Evolutionary conservation across 2,329 filamentous ascomycete species (phyloP).

Genomic region (Neonectria ditissima): DNA sequence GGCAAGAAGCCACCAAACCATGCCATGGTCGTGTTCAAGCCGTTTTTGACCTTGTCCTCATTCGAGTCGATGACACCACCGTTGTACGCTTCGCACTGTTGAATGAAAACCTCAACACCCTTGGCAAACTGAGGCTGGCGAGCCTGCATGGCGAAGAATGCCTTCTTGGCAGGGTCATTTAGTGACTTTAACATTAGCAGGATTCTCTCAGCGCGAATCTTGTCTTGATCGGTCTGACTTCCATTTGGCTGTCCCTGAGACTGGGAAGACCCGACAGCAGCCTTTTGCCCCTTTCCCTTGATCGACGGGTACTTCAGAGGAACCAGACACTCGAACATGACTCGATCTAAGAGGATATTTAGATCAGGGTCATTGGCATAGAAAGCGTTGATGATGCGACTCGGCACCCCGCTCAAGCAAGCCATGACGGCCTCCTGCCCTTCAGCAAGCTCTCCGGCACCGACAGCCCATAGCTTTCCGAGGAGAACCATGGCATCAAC

Average conservation of each 20-base stretch:
- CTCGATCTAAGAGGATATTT: conserved; percentile 84
- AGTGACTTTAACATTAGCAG: conserved; percentile 84
- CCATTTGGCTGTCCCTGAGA: conserved; percentile 55
- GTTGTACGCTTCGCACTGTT: conserved; percentile 90
- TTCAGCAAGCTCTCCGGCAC: conserved; percentile 84
- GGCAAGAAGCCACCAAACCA: conserved; percentile 81
- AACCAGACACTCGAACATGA: conserved; percentile 88
- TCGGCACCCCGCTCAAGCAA: conserved; percentile 85
- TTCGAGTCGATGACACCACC: conserved; percentile 84
- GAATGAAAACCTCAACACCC: conserved; percentile 80
- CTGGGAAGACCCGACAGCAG: conserved; percentile 67
- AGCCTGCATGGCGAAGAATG: conserved; percentile 87
- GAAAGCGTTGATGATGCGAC: conserved; percentile 85
- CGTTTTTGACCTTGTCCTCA: conserved; percentile 75
- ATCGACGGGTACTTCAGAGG: conserved; percentile 85
- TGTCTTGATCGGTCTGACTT: conserved; percentile 75
- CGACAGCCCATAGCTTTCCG: conserved; percentile 93
- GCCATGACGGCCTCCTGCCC: conserved; percentile 81
- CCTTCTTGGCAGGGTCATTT: conserved; percentile 81
- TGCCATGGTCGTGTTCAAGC: conserved; percentile 78
- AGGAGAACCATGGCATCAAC: conserved; percentile 88
- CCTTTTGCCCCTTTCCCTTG: conserved; percentile 71
- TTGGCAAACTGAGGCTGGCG: conserved; percentile 81
- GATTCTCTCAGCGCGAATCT: conserved; percentile 85
- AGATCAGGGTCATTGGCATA: conserved; percentile 92